A percentile compares a stretch with the other conserved stretches of the same genome.
phyloP scores from a whole-genome alignment of 2,329 filamentous ascomycete genomes.

The Colletotrichum horii region DNA sequence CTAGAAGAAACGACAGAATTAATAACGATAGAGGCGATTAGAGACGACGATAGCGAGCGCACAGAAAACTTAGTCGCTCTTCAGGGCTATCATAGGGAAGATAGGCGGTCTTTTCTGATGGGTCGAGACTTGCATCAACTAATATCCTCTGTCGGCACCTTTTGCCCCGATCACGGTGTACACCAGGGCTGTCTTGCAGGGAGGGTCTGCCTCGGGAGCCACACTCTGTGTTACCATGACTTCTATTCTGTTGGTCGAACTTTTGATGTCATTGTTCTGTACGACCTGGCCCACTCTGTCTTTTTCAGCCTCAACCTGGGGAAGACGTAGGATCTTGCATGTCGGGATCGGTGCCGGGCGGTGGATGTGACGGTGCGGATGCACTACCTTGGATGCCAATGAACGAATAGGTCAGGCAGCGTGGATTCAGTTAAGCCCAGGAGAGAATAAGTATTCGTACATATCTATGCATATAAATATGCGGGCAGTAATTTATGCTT shows the following conservation, averaged over 20 bases:
- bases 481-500: not conserved
- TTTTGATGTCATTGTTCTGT: not conserved
- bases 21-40: too few relatives aligned
- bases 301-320: not conserved
- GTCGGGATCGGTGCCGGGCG: not conserved
- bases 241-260: not conserved
- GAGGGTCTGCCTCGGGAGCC: not conserved
- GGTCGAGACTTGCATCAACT: not conserved
- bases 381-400: not conserved
- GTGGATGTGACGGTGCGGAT: not conserved
- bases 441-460: not conserved
- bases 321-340: not conserved
- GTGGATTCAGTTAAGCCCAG: fast-evolving
- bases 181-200: not conserved
- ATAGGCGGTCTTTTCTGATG: not conserved
- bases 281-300: not conserved
- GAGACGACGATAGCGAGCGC: too few relatives aligned
- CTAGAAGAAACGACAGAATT: too few relatives aligned
- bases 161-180: not conserved
- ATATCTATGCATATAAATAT: not conserved
- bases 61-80: too few relatives aligned
- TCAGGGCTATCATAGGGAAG: too few relatives aligned
- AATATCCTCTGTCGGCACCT: not conserved
- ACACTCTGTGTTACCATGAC: not conserved
- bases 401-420: not conserved